A percentile compares a stretch with the other conserved stretches of the same genome.
Conservation (phyloP, 2,329 filamentous ascomycete species). For the Colletotrichum lupini region DNA sequence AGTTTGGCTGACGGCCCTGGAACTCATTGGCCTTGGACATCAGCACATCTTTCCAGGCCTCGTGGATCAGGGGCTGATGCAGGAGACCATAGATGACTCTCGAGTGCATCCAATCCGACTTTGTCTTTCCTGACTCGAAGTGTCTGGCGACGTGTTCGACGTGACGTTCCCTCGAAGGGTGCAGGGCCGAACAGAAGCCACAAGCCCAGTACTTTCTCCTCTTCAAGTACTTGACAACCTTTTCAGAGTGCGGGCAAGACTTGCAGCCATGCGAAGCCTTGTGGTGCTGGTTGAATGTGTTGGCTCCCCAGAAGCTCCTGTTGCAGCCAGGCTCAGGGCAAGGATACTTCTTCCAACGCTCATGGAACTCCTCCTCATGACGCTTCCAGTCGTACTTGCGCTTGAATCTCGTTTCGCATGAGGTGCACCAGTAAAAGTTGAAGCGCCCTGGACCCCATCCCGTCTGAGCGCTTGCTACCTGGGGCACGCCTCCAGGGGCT, state of each 20-base stretch:
- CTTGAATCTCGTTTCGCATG: constrained; percentile 73
- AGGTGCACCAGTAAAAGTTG: constrained; percentile 68
- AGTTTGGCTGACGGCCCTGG: constrained; percentile 65
- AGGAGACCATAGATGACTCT: constrained; percentile 75
- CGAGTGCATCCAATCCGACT: constrained; percentile 75
- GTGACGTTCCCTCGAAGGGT: constrained; percentile 72
- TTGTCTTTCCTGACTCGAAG: constrained; percentile 72
- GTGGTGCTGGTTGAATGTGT: constrained; percentile 76
- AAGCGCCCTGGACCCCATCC: constrained; percentile 38
- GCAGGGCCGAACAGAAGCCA: constrained; percentile 73
- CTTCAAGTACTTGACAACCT: constrained; percentile 70
- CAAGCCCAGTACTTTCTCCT: constrained; percentile 77
- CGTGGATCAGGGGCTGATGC: constrained; percentile 72
- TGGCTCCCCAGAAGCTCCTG: constrained; percentile 75
- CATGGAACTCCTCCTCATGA: constrained; percentile 77
- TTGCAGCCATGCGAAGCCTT: constrained; percentile 73
- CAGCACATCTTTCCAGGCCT: constrained; percentile 70
- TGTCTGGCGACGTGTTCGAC: constrained; percentile 77
- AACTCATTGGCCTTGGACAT: constrained; percentile 66
- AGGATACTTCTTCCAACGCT: constrained; percentile 75
- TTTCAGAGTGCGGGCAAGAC: constrained; percentile 73
- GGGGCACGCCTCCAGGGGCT: constrained; percentile 28
- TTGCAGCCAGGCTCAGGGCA: constrained; percentile 73
- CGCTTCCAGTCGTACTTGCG: constrained; percentile 77
- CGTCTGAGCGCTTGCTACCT: constrained; percentile 36